These are phyloP conservation scores for Colletotrichum sp. DNA, from an alignment of 2,329 filamentous ascomycete genomes.

Conservation along the genomic window DNA sequence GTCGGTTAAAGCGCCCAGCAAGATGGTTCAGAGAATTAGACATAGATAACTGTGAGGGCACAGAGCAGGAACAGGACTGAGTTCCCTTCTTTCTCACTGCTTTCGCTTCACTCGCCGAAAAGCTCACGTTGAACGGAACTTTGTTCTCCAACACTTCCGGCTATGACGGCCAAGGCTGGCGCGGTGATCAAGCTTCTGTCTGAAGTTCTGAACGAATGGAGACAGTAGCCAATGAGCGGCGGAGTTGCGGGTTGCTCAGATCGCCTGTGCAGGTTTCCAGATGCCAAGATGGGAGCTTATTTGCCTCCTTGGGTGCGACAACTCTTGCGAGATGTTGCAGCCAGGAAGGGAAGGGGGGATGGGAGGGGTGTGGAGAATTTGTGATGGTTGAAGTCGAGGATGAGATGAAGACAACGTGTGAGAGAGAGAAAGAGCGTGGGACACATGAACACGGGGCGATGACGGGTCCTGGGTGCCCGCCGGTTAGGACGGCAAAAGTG, in stretches of 20 bases:
- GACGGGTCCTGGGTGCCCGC: conserved; percentile 5
- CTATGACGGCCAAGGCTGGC: background rate
- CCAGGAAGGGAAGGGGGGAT: background rate
- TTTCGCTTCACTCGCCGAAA: background rate
- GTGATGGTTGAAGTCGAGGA: background rate
- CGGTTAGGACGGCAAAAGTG: conserved; percentile 7
- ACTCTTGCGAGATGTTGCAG: conserved; percentile 3
- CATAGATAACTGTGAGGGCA: background rate
- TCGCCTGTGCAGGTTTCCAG: background rate
- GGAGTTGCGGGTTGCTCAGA: background rate
- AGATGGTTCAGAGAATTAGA: background rate
- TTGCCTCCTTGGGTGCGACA: background rate
- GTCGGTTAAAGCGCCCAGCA: background rate
- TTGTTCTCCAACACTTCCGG: background rate
- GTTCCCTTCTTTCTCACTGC: background rate
- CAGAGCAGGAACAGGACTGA: background rate
- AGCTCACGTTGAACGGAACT: background rate
- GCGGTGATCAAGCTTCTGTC: background rate
- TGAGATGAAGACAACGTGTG: conserved; percentile 9
- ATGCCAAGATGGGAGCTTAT: conserved; percentile 20
- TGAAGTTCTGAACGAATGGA: background rate
- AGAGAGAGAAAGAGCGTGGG: background rate
- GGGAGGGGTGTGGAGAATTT: background rate
- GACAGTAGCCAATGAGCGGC: background rate
- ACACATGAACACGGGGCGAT: background rate